Evolutionary conservation across 2,329 filamentous ascomycete genomes (phyloP).

Genomic region (Phialemoniopsis sp.): DNA sequence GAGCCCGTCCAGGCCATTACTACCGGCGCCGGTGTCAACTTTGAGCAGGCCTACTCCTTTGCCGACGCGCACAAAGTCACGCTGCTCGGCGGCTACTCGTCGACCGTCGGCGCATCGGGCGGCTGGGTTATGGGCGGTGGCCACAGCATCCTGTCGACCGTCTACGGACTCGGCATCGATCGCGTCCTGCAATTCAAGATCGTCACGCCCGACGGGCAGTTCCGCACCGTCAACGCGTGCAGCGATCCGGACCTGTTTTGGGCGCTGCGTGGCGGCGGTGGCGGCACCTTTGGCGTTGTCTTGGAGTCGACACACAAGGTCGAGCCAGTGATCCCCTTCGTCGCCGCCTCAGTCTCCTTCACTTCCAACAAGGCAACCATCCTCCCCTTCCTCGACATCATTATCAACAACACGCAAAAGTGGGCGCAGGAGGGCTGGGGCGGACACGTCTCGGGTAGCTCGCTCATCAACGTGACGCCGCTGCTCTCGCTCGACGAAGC

Average conservation of each 20-base stretch:
- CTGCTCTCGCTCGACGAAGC: no score
- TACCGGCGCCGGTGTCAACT: conserved; percentile 20
- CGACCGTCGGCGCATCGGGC: conserved; percentile 33
- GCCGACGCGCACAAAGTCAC: conserved; percentile 20
- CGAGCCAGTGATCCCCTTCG: background rate
- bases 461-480: no score
- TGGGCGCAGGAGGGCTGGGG: no score
- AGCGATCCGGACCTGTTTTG: conserved; percentile 52
- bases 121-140: conserved; percentile 49
- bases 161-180: conserved; percentile 45
- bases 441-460: no score
- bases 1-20: conserved; percentile 15
- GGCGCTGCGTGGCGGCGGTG: conserved; percentile 48
- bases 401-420: no score
- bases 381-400: no score
- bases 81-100: conserved; percentile 22
- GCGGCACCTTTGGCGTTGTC: conserved; percentile 29
- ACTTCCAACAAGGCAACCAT: no score
- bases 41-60: conserved; percentile 19
- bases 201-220: conserved; percentile 38
- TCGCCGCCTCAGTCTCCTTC: no score
- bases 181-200: conserved; percentile 42
- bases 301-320: background rate
- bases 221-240: conserved; percentile 37
- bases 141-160: conserved; percentile 38